Base-by-base conservation (phyloP, 805 yeast species). In the Torulaspora gathmanii region DNA sequence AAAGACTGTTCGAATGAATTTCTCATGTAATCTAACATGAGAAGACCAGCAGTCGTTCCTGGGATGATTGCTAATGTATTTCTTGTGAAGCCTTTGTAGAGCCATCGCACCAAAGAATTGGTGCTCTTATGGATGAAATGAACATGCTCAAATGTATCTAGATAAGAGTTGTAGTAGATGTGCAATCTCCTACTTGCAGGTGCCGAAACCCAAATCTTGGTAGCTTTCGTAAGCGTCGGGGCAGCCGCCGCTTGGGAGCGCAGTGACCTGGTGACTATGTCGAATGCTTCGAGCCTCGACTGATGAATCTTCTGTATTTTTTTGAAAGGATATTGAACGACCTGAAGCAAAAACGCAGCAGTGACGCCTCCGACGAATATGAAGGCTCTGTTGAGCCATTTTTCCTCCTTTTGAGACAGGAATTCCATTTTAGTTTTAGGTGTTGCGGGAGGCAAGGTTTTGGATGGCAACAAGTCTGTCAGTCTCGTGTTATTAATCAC, bases 21-120 rank as follows among this genome's bases (percentile, higher is more conserved):
- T 60, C 97, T 72, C 74, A 86, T 74, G 16, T 86, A 82, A 64
- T 91, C 97, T 63, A 91, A 79, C 12, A 87, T 87, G 38, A 91
- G 68, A 30, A 91, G 70, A 0, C 96, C 96, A 33, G 88, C 77
- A 33, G 95, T 84, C 1, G 96, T 86, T 2, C 95, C 87, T 1
- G 98, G 98, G 35, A 90, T 78, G 1, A 86, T 79, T 0, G 87
- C 75, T 38, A 86, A 57, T 0, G 95, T 83, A 49, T 83, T 83
- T 46, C 82, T 69, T 5, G 74, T 69, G 59, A 86, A 87, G 0
- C 97, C 97, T 51, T 80, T 82, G 59, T 89, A 91, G 8, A 82
- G 73, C 78, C 90, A 80, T 20, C 73, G 73, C 29, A 74, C 59
- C 81, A 50, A 37, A 15, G 52, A 40, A 23, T 72, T 72, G 3